Conservation (phyloP, 2,329 filamentous ascomycete genomes). For the Calonectria henricotiae region DNA sequence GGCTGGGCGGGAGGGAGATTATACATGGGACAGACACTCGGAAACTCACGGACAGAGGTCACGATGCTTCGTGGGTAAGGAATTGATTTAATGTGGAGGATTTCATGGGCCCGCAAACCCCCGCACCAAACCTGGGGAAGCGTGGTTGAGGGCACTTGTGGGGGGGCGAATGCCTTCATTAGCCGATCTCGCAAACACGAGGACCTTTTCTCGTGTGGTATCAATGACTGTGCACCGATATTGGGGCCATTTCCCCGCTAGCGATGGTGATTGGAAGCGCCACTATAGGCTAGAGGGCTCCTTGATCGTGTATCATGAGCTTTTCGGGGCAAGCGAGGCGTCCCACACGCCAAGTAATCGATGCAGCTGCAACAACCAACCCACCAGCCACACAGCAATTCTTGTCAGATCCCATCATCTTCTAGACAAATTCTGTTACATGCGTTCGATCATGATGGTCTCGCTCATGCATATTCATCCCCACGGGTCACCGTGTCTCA, state of each 20-base stretch:
- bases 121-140: slow-evolving; percentile 13
- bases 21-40: not conserved
- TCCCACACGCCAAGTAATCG: not conserved
- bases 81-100: slow-evolving; percentile 6
- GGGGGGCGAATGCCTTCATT: not conserved
- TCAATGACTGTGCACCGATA: no score
- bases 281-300: not conserved
- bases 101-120: not conserved
- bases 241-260: slow-evolving; percentile 3
- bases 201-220: not conserved
- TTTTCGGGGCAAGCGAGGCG: not conserved
- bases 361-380: not conserved
- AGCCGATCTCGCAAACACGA: not conserved
- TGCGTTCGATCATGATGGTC: no score
- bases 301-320: not conserved
- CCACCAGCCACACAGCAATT: no score
- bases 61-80: not conserved
- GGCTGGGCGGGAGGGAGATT: no score
- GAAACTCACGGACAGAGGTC: not conserved
- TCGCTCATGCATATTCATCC: no score
- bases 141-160: not conserved
- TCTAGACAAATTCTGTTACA: no score
- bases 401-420: no score
- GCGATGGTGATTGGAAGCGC: slow-evolving; percentile 2
- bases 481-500: not conserved